A percentile compares a stretch with the other conserved stretches of the same genome.
These are phyloP conservation scores for Fusarium sororula DNA, from an alignment of 2,329 filamentous ascomycete species.

Conservation along the genomic window DNA sequence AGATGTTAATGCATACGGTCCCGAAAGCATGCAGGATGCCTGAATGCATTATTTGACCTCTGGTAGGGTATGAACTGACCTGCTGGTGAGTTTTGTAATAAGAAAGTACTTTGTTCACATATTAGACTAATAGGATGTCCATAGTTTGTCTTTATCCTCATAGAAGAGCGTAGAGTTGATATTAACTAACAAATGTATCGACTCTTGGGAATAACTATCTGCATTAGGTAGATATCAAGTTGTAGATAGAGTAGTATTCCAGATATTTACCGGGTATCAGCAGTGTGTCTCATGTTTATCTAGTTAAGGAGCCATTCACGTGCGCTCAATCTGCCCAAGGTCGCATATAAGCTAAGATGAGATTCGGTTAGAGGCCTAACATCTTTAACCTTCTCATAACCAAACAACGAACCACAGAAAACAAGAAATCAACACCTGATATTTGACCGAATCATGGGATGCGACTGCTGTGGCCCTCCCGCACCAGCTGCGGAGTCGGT, in stretches of 20 bases:
- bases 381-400: neutral
- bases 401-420: neutral
- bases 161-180: neutral
- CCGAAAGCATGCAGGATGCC: neutral
- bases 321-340: neutral
- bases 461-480: constrained; percentile 28
- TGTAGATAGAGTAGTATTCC: neutral
- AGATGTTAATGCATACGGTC: neutral
- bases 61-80: too few relatives aligned
- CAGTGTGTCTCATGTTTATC: neutral
- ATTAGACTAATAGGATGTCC: too few relatives aligned
- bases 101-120: neutral
- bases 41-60: neutral
- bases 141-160: too few relatives aligned
- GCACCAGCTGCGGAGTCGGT: neutral
- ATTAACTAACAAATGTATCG: neutral
- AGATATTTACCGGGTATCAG: neutral
- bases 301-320: constrained; percentile 22
- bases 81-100: neutral
- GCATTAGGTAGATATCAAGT: neutral
- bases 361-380: neutral
- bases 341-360: neutral
- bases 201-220: neutral
- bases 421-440: neutral
- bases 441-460: constrained; percentile 13